These are phyloP conservation scores for Termitomyces titanicus DNA, from an alignment of 768 basidiomycete genomes.

Conservation along the genomic window DNA sequence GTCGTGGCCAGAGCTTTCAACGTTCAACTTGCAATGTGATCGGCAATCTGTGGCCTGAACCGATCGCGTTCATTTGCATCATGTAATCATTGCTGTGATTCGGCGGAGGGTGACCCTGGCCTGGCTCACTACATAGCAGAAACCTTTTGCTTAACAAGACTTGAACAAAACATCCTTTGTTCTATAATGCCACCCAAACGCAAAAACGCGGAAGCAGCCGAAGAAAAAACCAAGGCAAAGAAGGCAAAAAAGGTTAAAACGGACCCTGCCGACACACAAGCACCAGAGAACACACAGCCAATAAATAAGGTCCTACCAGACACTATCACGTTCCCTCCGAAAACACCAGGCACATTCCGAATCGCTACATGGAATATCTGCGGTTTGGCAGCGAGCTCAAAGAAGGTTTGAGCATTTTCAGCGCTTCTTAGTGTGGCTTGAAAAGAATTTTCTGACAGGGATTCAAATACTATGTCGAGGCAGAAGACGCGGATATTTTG, in stretches of 20 bases:
- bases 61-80: slow-evolving; percentile 6
- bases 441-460: slow-evolving; percentile 42
- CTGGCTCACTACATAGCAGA: too few relatives aligned
- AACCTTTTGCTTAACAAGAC: too few relatives aligned
- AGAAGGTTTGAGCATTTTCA: slow-evolving; percentile 50
- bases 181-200: slow-evolving; percentile 15
- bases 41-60: slow-evolving; percentile 5
- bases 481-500: slow-evolving; percentile 83
- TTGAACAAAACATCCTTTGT: background rate
- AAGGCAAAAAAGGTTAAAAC: slow-evolving; percentile 20
- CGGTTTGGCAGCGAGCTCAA: slow-evolving; percentile 69
- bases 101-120: too few relatives aligned
- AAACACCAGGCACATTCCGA: slow-evolving; percentile 41
- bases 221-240: slow-evolving; percentile 12
- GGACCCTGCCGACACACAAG: background rate
- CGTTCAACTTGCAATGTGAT: slow-evolving; percentile 8
- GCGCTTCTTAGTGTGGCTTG: background rate
- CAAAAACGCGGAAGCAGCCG: slow-evolving; percentile 24
- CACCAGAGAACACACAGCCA: slow-evolving; percentile 49
- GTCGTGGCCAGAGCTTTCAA: too few relatives aligned
- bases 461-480: slow-evolving; percentile 77
- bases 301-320: slow-evolving; percentile 74
- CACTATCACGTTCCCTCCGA: slow-evolving; percentile 53
- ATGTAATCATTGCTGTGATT: slow-evolving; percentile 4
- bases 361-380: slow-evolving; percentile 81